Evolutionary conservation across 2,329 filamentous ascomycete genomes (phyloP), one percentile per base, ranked within the genome.

Genomic region (Penicillium sp.): DNA sequence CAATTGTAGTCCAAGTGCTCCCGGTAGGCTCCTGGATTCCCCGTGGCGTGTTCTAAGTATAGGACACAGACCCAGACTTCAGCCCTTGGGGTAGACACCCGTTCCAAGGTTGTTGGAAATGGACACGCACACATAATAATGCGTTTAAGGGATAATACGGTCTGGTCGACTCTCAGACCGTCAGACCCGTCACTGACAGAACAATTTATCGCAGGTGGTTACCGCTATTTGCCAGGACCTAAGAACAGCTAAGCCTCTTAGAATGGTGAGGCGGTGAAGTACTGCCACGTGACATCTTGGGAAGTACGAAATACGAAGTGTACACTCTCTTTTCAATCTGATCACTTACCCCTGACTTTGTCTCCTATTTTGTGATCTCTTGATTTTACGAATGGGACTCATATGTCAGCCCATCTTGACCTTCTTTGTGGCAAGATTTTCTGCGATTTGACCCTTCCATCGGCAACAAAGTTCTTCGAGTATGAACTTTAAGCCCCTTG

Each of bases 11-110:
- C 38, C 25, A 31, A 36, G 8, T 29, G 9, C 36, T n/a, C n/a
- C n/a, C 9, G 17, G 41, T 43, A 57, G 54, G 35, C 54, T 47
- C 12, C 49, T 53, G 27, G 10, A 36, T 48, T 57, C 7, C 23
- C 45, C 33, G 55, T 57, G 55, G 55, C 55, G 49, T 23, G 31
- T 57, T 57, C 55, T 57, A 57, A 57, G 55, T 57, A 57, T 57
- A 57, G 55, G 48, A 51, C 39, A 44, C 29, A 54, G 52, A 55
- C 27, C 55, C 55, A 53, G 55, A 53, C 36, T 57, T 48, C 10
- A 53, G 8, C 17, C 25, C 9, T 45, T 42, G 49, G 49, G 55
- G 39, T 57, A 43, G 19, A 47, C 43, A 19, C 19, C 27, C 8
- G 45, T 48, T 48, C 45, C 45, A 48, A 36, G 45, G 45, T 35